Conservation (phyloP, 176 grass and related monocot genomes). For the Ampelocalamus luodianensis region DNA sequence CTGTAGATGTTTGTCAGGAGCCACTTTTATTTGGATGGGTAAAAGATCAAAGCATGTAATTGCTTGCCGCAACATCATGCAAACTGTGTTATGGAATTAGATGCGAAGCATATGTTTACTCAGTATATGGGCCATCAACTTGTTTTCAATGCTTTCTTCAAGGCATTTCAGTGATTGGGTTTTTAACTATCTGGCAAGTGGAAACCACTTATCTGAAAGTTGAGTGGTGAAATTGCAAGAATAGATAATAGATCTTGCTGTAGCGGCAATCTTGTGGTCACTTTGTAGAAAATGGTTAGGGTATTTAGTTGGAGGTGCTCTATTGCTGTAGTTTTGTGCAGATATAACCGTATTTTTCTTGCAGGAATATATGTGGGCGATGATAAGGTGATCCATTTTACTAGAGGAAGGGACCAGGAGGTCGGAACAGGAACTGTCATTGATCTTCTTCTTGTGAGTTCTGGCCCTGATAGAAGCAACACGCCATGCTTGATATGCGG, state of each 20-base stretch:
- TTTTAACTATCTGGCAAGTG: neutral
- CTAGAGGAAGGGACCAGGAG: constrained; percentile 70
- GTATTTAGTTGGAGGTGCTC: neutral
- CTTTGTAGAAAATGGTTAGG: neutral
- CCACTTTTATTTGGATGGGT: neutral
- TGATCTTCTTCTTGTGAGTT: constrained; percentile 62
- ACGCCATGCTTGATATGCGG: constrained; percentile 46
- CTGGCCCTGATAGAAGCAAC: constrained; percentile 44
- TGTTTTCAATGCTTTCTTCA: neutral
- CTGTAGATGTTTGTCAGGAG: neutral
- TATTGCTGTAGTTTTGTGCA: neutral
- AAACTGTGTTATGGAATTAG: neutral
- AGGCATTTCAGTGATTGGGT: neutral
- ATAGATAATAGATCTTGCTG: neutral
- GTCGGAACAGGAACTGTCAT: constrained; percentile 75
- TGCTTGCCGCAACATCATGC: neutral
- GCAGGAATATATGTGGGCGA: constrained; percentile 77
- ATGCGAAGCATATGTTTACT: neutral
- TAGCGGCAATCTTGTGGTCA: neutral
- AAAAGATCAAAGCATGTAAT: neutral
- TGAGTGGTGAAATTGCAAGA: neutral
- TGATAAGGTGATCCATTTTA: constrained; percentile 79
- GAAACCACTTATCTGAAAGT: neutral
- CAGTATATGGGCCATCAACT: neutral
- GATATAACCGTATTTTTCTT: neutral